Percentiles rank a stretch among this genome's conserved stretches.
Conservation (phyloP, 2,329 filamentous ascomycete species). For the Stagonosporopsis vannaccii region DNA sequence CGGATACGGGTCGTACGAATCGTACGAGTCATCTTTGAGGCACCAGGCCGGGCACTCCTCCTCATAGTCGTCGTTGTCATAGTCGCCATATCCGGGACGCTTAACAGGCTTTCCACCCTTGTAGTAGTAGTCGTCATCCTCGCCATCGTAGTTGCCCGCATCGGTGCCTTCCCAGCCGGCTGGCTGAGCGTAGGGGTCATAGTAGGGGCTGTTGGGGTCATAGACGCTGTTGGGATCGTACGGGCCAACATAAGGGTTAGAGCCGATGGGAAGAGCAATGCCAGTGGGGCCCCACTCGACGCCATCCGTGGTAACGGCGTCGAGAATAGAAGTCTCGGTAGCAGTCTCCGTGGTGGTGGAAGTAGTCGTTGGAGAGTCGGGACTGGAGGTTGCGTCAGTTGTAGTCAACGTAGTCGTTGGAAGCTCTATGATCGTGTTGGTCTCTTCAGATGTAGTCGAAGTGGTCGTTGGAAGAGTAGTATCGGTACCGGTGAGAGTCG, state of each 20-base stretch:
- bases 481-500: no score
- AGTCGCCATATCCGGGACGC: constrained; percentile 5
- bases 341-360: background rate
- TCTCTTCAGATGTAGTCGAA: no score
- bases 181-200: constrained; percentile 8
- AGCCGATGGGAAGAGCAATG: constrained; percentile 4
- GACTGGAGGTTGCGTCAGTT: background rate
- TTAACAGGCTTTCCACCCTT: background rate
- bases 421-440: no score
- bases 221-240: constrained; percentile 8
- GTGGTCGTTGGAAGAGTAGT: background rate
- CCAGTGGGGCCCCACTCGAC: background rate
- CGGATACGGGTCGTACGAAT: constrained; percentile 2
- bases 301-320: background rate
- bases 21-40: constrained; percentile 8
- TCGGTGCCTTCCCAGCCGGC: constrained; percentile 20
- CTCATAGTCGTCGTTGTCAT: constrained; percentile 13
- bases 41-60: constrained; percentile 27
- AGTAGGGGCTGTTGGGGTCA: constrained; percentile 13
- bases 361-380: background rate
- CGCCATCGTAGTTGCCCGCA: constrained; percentile 20
- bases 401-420: background rate
- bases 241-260: constrained; percentile 1
- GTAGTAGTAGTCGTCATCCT: constrained; percentile 14
- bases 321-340: background rate